These are phyloP conservation scores for Podospora conica DNA, from an alignment of 495 filamentous ascomycete genomes.

Conservation along the genomic window DNA sequence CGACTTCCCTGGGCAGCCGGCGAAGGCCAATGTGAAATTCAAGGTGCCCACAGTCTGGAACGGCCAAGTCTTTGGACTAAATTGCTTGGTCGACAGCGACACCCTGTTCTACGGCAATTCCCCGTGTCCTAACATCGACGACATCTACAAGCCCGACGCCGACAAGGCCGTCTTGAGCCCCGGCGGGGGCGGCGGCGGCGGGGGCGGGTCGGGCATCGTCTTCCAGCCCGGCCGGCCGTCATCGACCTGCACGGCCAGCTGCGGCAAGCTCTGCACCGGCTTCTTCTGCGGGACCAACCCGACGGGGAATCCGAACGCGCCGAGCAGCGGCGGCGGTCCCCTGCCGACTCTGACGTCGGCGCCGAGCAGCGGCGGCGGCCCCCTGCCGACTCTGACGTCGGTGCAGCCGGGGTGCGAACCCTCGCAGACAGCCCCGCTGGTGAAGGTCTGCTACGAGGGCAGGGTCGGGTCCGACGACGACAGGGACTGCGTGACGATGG, in stretches of 20 bases:
- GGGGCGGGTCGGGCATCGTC: background rate
- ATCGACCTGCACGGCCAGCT: background rate
- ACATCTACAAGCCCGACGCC: background rate
- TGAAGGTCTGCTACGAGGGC: no score
- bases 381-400: no score
- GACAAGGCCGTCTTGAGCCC: background rate
- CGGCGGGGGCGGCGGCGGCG: background rate
- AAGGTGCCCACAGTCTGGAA: slow-evolving; percentile 8
- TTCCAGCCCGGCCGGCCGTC: background rate
- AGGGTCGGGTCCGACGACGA: no score
- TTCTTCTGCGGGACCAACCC: background rate
- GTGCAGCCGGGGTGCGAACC: no score
- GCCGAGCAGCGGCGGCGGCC: no score
- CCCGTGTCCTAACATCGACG: background rate
- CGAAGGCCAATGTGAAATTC: background rate
- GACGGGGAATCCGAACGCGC: background rate
- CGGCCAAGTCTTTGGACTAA: slow-evolving; percentile 4
- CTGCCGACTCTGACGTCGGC: no score
- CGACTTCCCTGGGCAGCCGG: background rate
- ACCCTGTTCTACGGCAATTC: background rate
- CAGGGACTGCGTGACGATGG: no score
- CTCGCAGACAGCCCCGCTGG: no score
- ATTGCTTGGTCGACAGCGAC: slow-evolving; percentile 1
- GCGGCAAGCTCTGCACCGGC: slow-evolving; percentile 1
- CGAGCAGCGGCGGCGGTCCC: no score